A percentile compares a stretch with the other conserved stretches of the same genome.
Evolutionary conservation across 2,329 filamentous ascomycete species (phyloP).

Genomic region (Thyridium curvatum): DNA sequence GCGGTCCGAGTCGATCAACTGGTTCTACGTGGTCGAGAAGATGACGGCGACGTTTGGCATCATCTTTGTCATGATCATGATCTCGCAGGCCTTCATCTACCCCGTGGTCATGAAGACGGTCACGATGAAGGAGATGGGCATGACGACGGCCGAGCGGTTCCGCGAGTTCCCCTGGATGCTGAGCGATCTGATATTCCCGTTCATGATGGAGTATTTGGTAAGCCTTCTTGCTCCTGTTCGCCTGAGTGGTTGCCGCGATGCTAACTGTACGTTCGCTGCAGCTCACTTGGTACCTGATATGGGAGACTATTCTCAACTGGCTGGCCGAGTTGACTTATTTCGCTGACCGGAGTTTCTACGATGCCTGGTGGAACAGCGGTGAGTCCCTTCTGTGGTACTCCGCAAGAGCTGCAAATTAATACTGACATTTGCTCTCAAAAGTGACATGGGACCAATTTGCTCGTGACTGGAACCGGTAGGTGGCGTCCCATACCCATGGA

Average conservation of each 20-base stretch:
- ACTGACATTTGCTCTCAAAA: slow-evolving; percentile 10
- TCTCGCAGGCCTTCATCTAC: slow-evolving; percentile 72
- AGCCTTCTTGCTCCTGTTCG: slow-evolving; percentile 6
- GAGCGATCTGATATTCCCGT: slow-evolving; percentile 69
- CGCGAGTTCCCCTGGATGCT: slow-evolving; percentile 67
- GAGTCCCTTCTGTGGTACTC: slow-evolving; percentile 9
- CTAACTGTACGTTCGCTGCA: slow-evolving; percentile 8
- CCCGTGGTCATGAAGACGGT: slow-evolving; percentile 64
- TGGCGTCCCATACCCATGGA: background rate
- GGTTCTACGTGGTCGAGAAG: slow-evolving; percentile 72
- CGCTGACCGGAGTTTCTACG: slow-evolving; percentile 69
- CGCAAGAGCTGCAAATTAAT: background rate
- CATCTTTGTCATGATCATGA: slow-evolving; percentile 72
- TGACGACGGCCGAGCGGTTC: slow-evolving; percentile 55
- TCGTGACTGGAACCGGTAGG: slow-evolving; percentile 64
- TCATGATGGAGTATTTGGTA: slow-evolving; percentile 69
- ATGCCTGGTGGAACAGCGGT: slow-evolving; percentile 58
- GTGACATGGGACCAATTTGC: slow-evolving; percentile 72
- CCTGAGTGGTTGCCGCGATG: background rate
- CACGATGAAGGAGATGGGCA: slow-evolving; percentile 59
- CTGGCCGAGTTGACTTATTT: slow-evolving; percentile 72
- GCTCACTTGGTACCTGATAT: slow-evolving; percentile 76
- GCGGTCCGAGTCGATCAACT: slow-evolving; percentile 59
- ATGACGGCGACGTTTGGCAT: slow-evolving; percentile 62
- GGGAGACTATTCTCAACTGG: slow-evolving; percentile 69